Evolutionary conservation across 2,329 filamentous ascomycete species (phyloP), one percentile per base, ranked within the genome.

Genomic region (Penicillium sp.): DNA sequence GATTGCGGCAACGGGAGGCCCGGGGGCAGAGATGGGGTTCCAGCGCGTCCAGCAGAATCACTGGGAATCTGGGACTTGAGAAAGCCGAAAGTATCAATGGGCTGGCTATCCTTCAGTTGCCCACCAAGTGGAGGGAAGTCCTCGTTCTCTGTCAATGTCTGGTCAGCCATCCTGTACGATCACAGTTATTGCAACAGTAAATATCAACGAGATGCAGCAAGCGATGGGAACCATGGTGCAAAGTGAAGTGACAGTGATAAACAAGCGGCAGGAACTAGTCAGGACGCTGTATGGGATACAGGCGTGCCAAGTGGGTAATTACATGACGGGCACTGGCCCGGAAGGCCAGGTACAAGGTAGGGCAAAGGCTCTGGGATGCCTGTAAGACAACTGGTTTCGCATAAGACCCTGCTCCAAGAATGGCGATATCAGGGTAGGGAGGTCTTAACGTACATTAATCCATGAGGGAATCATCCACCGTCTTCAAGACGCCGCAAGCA

Each of bases 391-490:
- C 74, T 78, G 69, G 69, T 78, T 78, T 79, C 74, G 69, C 71
- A 76, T 78, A 77, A 69, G 68, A 66, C 70, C 75, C 73, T 69
- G 69, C 70, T 76, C 72, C 70, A 68, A 66, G 69, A 39, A 37
- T 69, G 67, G 66, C 71, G 72, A 66, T 75, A 74, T 71, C 69
- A 76, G 75, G 75, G 69, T 71, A 77, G 77, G 78, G 77, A 79
- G 75, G 76, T 65, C 65, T 79, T 81, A 81, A 81, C 78, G 75
- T 81, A 81, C 78, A 81, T 79, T 73, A 70, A 75, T 70, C 70
- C 73, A 75, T 73, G 64, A 71, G 66, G 64, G 70, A 67, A 71
- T 65, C 69, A 69, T 70, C 67, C 56, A 60, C 55, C 66, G 69
- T 68, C 69, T 64, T 69, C 69, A 73, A 70, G 69, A 70, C 68